These are phyloP conservation scores for Clitoria ternatea DNA, from an alignment of 306 rosid species.

Conservation along the genomic window DNA sequence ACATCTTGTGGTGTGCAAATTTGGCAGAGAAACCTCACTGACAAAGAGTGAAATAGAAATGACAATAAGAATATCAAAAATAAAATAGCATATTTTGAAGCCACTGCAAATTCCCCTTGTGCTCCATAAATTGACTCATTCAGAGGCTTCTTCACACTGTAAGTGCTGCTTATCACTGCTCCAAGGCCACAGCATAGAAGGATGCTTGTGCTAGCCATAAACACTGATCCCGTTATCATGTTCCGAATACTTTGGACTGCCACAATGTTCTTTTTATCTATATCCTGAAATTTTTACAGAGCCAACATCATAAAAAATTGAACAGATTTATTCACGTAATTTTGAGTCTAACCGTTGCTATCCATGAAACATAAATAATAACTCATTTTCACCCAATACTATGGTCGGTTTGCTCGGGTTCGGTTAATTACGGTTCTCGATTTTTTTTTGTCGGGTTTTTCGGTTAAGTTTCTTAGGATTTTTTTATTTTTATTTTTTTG, in stretches of 20 bases:
- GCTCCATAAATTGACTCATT: slow-evolving; percentile 57
- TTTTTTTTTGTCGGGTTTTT: no score
- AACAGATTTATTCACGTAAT: no score
- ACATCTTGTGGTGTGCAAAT: slow-evolving; percentile 55
- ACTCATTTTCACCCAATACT: no score
- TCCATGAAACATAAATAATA: no score
- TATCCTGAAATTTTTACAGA: slow-evolving; percentile 36
- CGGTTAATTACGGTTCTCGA: no score
- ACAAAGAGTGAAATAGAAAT: slow-evolving; percentile 59
- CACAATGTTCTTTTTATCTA: slow-evolving; percentile 56
- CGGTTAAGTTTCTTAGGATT: no score
- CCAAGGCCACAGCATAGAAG: slow-evolving; percentile 58
- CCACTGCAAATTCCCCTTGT: slow-evolving; percentile 58
- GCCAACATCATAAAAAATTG: not conserved
- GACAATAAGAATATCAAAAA: slow-evolving; percentile 64
- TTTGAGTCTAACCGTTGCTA: no score
- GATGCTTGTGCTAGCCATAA: slow-evolving; percentile 68
- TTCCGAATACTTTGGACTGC: slow-evolving; percentile 64
- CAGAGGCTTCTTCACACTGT: slow-evolving; percentile 57
- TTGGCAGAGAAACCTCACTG: slow-evolving; percentile 65
- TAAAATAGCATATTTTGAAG: slow-evolving; percentile 50
- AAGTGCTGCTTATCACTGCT: slow-evolving; percentile 74
- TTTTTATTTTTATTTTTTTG: no score
- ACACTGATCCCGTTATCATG: slow-evolving; percentile 62
- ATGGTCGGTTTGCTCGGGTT: no score